Evolutionary conservation across 2,329 filamentous ascomycete genomes (phyloP), one percentile per base, ranked within the genome.

Genomic region (Penicillium psychrosexuale): DNA sequence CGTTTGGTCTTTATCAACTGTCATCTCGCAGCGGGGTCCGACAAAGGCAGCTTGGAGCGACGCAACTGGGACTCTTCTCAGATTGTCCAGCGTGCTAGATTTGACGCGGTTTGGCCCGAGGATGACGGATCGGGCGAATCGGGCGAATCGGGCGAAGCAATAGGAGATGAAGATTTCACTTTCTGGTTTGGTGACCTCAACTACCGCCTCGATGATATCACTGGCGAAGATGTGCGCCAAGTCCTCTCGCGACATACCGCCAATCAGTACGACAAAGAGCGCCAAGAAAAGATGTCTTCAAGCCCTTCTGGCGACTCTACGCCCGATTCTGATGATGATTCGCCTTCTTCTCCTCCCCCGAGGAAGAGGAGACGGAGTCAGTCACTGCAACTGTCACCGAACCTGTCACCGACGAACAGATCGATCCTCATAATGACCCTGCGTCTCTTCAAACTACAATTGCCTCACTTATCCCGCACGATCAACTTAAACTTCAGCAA

Each of bases 141-240:
- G n/a, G 84, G 87, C 19, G 19, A 19, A 0, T 55, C 63, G 13
- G 61, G 56, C 24, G 85, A 89, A 48, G 83, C 79, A 34, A 87
- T 99, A 60, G 92, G 90, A 1, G 89, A 95, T 37, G 93, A 96
- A 61, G 94, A 99, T 68, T 91, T 97, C 74, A 85, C 87, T 0
- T 97, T 99, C 67, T 97, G 93, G 91, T 90, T 96, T 67, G 94
- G 94, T 7, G 94, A 99, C 71, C 80, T 99, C 39, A 99, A 99
- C 70, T 99, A 97, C 69, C 85, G 94, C 31, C 80, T 99, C 0
- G 90, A 95, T 47, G 90, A 88, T 42, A 83, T 97, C 46, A 90
- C 93, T 0, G 92, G 91, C 0, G 89, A 94, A 36, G 94, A 99
- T 69, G 94, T 99, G 44, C 84, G 93, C 31, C 84, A 89, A 45